A percentile compares a stretch with the other conserved stretches of the same genome.
Conservation (phyloP, 176 grass and related monocot species). For the Cenchrus americanus region DNA sequence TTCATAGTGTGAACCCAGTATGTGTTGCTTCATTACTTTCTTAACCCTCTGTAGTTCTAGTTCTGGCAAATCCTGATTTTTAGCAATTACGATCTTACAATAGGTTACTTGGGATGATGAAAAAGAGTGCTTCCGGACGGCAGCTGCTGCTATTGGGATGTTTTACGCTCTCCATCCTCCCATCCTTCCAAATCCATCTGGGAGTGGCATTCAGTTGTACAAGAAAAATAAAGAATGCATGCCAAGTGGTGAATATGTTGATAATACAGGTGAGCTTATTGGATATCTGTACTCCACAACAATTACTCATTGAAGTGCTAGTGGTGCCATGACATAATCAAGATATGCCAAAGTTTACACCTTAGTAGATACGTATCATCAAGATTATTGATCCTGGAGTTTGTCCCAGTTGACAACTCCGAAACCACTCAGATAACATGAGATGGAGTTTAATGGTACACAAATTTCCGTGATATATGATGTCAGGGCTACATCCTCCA, state of each 20-base stretch:
- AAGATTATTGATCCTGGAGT: background rate
- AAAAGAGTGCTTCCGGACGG: constrained; percentile 83
- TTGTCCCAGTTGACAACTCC: background rate
- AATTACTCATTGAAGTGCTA: constrained; percentile 11
- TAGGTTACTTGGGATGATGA: constrained; percentile 90
- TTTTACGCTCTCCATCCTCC: constrained; percentile 97
- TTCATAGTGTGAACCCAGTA: background rate
- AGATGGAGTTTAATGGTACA: background rate
- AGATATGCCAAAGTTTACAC: background rate
- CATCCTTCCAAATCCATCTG: constrained; percentile 90
- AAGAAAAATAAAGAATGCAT: constrained; percentile 70
- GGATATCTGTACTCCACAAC: constrained; percentile 1
- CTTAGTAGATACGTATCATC: background rate
- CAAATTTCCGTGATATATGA: background rate
- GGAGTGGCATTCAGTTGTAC: constrained; percentile 74
- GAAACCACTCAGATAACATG: constrained; percentile 14
- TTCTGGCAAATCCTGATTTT: constrained; percentile 24
- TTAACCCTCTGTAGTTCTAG: constrained; percentile 7
- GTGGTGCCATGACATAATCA: background rate
- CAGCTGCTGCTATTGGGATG: constrained; percentile 78
- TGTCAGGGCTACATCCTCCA: constrained; percentile 1
- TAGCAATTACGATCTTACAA: constrained; percentile 24
- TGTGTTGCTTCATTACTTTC: constrained; percentile 28
- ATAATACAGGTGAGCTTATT: constrained; percentile 48
- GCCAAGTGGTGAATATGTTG: constrained; percentile 22